Evolutionary conservation across 108 stramenopile species (phyloP).

Genomic region (Skeletonema marinoi): DNA sequence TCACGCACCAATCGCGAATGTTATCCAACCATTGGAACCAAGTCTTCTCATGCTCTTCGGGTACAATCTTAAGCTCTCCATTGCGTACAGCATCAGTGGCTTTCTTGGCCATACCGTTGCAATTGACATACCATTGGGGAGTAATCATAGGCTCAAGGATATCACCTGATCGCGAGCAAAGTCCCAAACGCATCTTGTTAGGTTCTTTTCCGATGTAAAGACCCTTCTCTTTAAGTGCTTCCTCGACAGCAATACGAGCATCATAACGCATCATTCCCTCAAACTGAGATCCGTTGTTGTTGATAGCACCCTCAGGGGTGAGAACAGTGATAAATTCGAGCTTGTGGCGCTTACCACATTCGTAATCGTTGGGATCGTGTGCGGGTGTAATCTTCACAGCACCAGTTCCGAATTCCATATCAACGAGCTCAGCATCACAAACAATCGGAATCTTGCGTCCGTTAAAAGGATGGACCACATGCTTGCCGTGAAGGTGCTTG

Average conservation of each 20-base stretch:
- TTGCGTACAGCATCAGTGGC: constrained; percentile 94
- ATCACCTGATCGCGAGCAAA: constrained; percentile 97
- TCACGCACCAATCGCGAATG: constrained; percentile 98
- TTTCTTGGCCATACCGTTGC: constrained; percentile 92
- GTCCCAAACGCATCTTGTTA: constrained; percentile 96
- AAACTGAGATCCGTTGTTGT: constrained; percentile 86
- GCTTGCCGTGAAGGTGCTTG: constrained; percentile 96
- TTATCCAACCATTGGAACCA: constrained; percentile 99
- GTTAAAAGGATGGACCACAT: constrained; percentile 96
- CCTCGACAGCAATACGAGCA: constrained; percentile 95
- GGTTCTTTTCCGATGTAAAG: constrained; percentile 93
- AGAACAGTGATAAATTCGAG: constrained; percentile 94
- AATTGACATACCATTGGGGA: constrained; percentile 99
- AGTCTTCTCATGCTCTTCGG: constrained; percentile 92
- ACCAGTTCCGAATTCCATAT: constrained; percentile 99
- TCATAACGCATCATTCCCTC: constrained; percentile 98
- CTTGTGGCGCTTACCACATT: constrained; percentile 95
- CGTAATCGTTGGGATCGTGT: constrained; percentile 99
- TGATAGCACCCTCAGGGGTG: constrained; percentile 92
- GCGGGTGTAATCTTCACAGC: constrained; percentile 99
- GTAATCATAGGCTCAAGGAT: constrained; percentile 99
- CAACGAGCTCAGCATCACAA: constrained; percentile 91
- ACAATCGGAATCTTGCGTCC: constrained; percentile 94
- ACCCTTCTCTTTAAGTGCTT: constrained; percentile 93
- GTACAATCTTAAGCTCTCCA: constrained; percentile 93